Evolutionary conservation across 371 early-diverging fungal species (phyloP).

Genomic region (Zychaea mexicana): DNA sequence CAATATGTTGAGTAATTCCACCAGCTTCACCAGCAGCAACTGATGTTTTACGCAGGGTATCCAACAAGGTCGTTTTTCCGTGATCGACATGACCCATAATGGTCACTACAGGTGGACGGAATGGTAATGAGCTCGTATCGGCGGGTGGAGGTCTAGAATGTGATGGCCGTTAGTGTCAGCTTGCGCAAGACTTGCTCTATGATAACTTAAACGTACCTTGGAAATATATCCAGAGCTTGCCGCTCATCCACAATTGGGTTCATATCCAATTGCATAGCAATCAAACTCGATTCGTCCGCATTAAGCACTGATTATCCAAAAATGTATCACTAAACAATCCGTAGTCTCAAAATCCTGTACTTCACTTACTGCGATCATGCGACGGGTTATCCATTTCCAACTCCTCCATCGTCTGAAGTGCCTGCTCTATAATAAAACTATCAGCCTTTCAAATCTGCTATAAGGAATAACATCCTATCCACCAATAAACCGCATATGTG

Average conservation of each 20-base stretch:
- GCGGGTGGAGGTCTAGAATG: slow-evolving; percentile 61
- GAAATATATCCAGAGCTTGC: slow-evolving; percentile 60
- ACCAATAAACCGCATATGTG: not conserved
- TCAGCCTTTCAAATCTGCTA: not conserved
- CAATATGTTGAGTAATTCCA: slow-evolving; percentile 98
- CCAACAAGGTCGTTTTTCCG: slow-evolving; percentile 97
- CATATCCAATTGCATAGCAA: slow-evolving; percentile 85
- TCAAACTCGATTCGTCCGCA: slow-evolving; percentile 82
- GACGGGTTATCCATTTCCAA: slow-evolving; percentile 78
- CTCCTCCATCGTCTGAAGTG: slow-evolving; percentile 69
- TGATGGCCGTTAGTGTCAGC: too few relatives aligned
- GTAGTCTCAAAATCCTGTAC: not conserved
- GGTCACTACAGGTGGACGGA: slow-evolving; percentile 91
- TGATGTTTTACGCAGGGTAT: slow-evolving; percentile 88
- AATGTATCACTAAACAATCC: not conserved
- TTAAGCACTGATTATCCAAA: slow-evolving; percentile 60
- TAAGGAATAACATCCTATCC: not conserved
- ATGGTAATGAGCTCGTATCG: slow-evolving; percentile 70
- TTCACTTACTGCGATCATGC: slow-evolving; percentile 63
- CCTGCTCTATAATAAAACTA: slow-evolving; percentile 46
- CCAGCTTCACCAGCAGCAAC: slow-evolving; percentile 96
- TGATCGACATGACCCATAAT: slow-evolving; percentile 99
- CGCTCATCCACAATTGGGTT: slow-evolving; percentile 77
- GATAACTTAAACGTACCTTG: slow-evolving; percentile 53
- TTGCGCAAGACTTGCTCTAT: too few relatives aligned